These are phyloP conservation scores for Cryptococcus floricola DNA, from an alignment of 1,284 basidiomycete genomes.

Conservation along the genomic window DNA sequence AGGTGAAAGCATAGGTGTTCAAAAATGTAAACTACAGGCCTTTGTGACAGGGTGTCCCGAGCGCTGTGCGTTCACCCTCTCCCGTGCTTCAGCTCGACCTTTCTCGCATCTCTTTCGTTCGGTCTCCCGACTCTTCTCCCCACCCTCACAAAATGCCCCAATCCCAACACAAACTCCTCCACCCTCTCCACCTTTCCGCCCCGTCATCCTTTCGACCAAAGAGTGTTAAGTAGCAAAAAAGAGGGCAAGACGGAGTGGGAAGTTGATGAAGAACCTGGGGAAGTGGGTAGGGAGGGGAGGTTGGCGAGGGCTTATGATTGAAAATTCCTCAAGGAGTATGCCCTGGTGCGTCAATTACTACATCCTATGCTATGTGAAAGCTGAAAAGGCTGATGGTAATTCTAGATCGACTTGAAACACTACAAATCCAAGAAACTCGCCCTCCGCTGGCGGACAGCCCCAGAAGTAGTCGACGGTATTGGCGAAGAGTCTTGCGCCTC, in stretches of 20 bases:
- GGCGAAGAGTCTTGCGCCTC: constrained; percentile 85
- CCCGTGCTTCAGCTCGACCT: too few relatives aligned
- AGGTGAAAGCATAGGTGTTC: too few relatives aligned
- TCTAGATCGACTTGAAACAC: constrained; percentile 79
- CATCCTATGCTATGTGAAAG: background rate
- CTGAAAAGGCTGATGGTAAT: background rate
- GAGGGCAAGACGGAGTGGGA: constrained; percentile 46
- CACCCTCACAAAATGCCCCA: too few relatives aligned
- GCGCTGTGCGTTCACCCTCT: too few relatives aligned
- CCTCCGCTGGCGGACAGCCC: constrained; percentile 83
- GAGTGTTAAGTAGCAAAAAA: too few relatives aligned
- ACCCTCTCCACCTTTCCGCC: too few relatives aligned
- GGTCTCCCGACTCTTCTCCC: too few relatives aligned
- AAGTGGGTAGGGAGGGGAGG: constrained; percentile 66
- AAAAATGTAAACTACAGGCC: too few relatives aligned
- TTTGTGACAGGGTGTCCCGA: too few relatives aligned
- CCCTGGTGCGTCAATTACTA: constrained; percentile 54
- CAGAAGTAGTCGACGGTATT: constrained; percentile 74
- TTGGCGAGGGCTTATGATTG: constrained; percentile 82
- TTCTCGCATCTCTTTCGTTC: too few relatives aligned
- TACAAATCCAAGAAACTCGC: constrained; percentile 90
- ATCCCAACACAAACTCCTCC: too few relatives aligned
- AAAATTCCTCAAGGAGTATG: constrained; percentile 82
- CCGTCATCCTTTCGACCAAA: too few relatives aligned
- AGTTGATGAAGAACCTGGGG: constrained; percentile 55